phyloP scores from a whole-genome alignment of 495 filamentous ascomycete species.

The Apodospora peruviana region DNA sequence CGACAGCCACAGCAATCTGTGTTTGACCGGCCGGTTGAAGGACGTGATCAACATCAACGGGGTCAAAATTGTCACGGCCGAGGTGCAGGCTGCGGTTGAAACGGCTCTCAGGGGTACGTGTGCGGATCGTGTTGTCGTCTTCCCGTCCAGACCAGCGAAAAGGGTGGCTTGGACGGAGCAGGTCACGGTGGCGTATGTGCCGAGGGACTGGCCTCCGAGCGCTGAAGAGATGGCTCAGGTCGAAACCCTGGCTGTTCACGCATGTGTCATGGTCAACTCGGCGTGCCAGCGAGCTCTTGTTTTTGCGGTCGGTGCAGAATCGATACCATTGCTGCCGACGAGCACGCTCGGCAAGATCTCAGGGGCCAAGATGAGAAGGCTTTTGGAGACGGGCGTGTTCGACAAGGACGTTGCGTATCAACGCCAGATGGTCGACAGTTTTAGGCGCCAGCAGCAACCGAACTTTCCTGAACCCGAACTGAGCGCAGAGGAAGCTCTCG shows the following conservation, averaged over 20 bases:
- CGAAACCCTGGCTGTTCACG: slow-evolving; percentile 2
- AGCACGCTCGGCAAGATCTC: slow-evolving; percentile 48
- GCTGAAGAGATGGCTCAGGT: slow-evolving; percentile 8
- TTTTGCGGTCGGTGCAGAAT: neutral
- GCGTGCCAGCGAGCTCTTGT: slow-evolving; percentile 1
- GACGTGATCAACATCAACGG: slow-evolving; percentile 56
- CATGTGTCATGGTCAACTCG: neutral
- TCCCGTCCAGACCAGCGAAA: slow-evolving; percentile 25
- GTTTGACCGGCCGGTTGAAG: slow-evolving; percentile 52
- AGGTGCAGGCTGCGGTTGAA: slow-evolving; percentile 41
- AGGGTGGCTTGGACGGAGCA: slow-evolving; percentile 28
- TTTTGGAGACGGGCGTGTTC: slow-evolving; percentile 30
- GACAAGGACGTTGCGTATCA: slow-evolving; percentile 9
- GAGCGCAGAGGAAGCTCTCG: slow-evolving; percentile 5
- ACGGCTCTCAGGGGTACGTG: slow-evolving; percentile 25
- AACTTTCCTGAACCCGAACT: neutral
- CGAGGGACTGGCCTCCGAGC: neutral
- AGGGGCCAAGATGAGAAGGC: slow-evolving; percentile 29
- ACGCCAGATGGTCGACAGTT: neutral
- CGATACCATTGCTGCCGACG: slow-evolving; percentile 22
- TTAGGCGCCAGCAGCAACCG: slow-evolving; percentile 3
- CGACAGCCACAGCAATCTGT: slow-evolving; percentile 45
- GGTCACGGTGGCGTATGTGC: slow-evolving; percentile 33
- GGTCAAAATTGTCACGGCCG: slow-evolving; percentile 38
- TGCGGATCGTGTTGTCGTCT: slow-evolving; percentile 21